These are phyloP conservation scores for Hirschfeldia incana DNA, from an alignment of 345 rosid species.

Conservation along the genomic window DNA sequence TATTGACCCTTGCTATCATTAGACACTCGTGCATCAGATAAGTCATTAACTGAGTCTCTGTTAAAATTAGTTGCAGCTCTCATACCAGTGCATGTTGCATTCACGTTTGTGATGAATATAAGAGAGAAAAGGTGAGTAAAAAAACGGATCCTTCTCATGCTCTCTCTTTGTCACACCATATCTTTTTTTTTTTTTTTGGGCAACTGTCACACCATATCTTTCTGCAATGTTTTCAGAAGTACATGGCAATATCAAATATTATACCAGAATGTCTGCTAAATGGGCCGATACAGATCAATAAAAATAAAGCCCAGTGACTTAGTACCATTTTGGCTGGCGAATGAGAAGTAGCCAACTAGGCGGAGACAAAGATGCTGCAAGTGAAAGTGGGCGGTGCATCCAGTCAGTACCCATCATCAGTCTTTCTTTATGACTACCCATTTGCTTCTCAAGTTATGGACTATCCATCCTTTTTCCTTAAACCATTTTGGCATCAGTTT, in stretches of 20 bases:
- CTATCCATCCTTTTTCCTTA: slow-evolving; percentile 8
- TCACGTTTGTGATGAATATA: no score
- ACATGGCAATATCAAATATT: no score
- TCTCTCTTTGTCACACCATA: no score
- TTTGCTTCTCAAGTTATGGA: slow-evolving; percentile 36
- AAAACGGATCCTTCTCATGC: no score
- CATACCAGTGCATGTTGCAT: slow-evolving; percentile 69
- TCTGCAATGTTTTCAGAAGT: no score
- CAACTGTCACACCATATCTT: no score
- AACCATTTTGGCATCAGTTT: slow-evolving; percentile 19
- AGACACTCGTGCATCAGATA: slow-evolving; percentile 44
- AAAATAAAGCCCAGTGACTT: slow-evolving; percentile 1
- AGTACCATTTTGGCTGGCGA: not conserved
- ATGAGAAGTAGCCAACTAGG: slow-evolving; percentile 20
- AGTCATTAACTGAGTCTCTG: slow-evolving; percentile 57
- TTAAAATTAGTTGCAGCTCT: slow-evolving; percentile 90
- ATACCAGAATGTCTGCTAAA: not conserved
- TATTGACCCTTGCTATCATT: slow-evolving; percentile 28
- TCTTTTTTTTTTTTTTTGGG: no score
- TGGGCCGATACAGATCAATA: not conserved
- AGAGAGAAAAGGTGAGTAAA: no score
- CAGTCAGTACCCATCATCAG: slow-evolving; percentile 23
- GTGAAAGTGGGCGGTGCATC: slow-evolving; percentile 35
- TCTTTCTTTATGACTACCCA: slow-evolving; percentile 11
- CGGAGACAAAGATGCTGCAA: slow-evolving; percentile 30